Evolutionary conservation across 805 yeast genomes (phyloP).

Genomic region (Vanderwaltozyma yarrowii): DNA sequence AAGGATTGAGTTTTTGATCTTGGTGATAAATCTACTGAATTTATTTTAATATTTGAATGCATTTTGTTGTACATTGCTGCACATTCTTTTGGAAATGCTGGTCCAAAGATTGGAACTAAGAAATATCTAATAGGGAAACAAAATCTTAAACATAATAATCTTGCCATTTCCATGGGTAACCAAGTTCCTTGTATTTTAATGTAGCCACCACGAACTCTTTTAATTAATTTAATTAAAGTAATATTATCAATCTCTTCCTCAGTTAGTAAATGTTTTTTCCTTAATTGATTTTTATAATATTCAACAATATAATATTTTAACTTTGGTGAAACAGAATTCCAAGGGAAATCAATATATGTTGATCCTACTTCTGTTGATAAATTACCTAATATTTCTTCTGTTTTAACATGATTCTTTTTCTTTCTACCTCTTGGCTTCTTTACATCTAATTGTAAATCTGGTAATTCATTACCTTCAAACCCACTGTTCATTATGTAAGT

Average conservation of each 20-base stretch:
- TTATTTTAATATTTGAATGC: background rate
- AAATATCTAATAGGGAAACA: conserved; percentile 70
- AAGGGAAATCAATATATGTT: conserved; percentile 25
- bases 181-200: conserved; percentile 92
- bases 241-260: conserved; percentile 9
- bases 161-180: conserved; percentile 66
- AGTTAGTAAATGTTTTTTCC: conserved; percentile 5
- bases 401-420: background rate
- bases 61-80: conserved; percentile 3
- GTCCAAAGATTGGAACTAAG: conserved; percentile 73
- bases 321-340: conserved; percentile 20
- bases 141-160: conserved; percentile 56
- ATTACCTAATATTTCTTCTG: background rate
- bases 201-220: conserved; percentile 82
- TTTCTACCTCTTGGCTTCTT: background rate
- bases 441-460: background rate
- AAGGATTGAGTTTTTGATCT: too few relatives aligned
- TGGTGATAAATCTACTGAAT: too few relatives aligned
- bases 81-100: conserved; percentile 38
- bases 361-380: conserved; percentile 2
- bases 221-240: conserved; percentile 24
- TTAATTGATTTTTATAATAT: conserved; percentile 8
- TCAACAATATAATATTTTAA: conserved; percentile 11
- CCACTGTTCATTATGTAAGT: background rate
- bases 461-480: background rate